Base-by-base conservation (phyloP, 2,329 filamentous ascomycete genomes). In the Sordariomycetes sp. region DNA sequence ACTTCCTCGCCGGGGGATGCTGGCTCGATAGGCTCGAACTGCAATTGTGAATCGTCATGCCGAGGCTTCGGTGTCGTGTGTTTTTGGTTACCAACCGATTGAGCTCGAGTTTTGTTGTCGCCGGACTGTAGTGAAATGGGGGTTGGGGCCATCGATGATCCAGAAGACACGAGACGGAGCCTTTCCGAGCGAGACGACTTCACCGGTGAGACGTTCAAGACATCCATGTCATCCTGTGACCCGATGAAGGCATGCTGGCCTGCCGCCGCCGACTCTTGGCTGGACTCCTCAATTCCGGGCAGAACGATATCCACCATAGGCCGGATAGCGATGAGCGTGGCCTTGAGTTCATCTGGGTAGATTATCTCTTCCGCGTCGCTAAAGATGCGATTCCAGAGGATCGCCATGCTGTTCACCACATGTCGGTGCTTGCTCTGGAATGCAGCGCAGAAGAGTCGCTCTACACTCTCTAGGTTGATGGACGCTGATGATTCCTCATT, bases 31-130 rank as follows among this genome's bases (percentile, higher is more conserved):
- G 83, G 74, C 2, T 86, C 82, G 65, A 94, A 94, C 51, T 89
- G 79, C 28, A 95, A 79, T 65, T 95, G 90, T 0, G 90, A 95
- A 69, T 95, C 81, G 61, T 96, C 83, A 64, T 96, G 90, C 37
- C 88, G 82, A 32, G 86, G 75, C 60, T 80, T 81, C 20, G 79
- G 75, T 53, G 78, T 66, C 25, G 64, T 63, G 55, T 69, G 70
- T 18, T 54, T 60, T 51, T 58, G 61, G 11, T 12, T 51, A 32
- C 10, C 8, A 20, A 16, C 18, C 12, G n/a, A 32, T 53, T 10
- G 55, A n/a, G 46, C n/a, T 11, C 18, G n/a, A 10, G n/a, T 24
- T 24, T 25, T 58, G 14, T 14, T 10, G 12, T 48, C 14, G 20
- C 20, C 28, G 18, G 34, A 34, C 18, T 32, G 48, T 7, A 25